phyloP scores from a whole-genome alignment of 495 filamentous ascomycete genomes.

The Podospora comata region DNA sequence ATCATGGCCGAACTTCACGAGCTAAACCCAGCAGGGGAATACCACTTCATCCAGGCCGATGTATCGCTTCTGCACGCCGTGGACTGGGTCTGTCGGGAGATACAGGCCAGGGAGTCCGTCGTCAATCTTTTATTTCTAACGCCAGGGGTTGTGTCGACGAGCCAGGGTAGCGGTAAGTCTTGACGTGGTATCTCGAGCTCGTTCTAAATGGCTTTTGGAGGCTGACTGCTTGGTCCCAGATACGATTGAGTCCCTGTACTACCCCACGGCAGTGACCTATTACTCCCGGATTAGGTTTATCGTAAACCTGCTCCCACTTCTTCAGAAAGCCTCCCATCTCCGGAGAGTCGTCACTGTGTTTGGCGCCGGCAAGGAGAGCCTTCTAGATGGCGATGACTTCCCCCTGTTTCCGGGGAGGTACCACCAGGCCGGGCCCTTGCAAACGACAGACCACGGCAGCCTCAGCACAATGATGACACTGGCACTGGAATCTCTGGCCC shows the following conservation, averaged over 20 bases:
- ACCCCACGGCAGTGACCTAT: conserved; percentile 51
- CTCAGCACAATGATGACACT: conserved; percentile 50
- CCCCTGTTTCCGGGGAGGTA: conserved; percentile 4
- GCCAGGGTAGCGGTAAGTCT: conserved; percentile 14
- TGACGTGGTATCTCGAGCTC: not conserved
- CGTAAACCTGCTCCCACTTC: conserved; percentile 59
- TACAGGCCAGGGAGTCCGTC: conserved; percentile 48
- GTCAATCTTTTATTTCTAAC: conserved; percentile 64
- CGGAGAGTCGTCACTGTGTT: conserved; percentile 61
- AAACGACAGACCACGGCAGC: conserved; percentile 16
- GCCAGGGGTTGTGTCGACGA: conserved; percentile 41
- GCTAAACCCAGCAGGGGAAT: conserved; percentile 51
- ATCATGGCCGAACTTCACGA: conserved; percentile 44
- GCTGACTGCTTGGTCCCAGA: conserved; percentile 32
- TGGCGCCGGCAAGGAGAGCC: conserved; percentile 52
- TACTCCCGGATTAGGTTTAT: conserved; percentile 65
- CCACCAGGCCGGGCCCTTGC: not conserved
- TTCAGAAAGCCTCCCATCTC: conserved; percentile 44
- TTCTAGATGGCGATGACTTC: conserved; percentile 49
- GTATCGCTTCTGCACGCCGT: conserved; percentile 56
- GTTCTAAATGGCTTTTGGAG: not conserved
- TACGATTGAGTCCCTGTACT: conserved; percentile 58
- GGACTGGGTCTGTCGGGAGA: conserved; percentile 58
- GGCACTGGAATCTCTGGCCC: conserved; percentile 48
- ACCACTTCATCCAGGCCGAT: conserved; percentile 56